Base-by-base conservation (phyloP, 1,139 yeast genomes). In the Diutina mesorugosa region DNA sequence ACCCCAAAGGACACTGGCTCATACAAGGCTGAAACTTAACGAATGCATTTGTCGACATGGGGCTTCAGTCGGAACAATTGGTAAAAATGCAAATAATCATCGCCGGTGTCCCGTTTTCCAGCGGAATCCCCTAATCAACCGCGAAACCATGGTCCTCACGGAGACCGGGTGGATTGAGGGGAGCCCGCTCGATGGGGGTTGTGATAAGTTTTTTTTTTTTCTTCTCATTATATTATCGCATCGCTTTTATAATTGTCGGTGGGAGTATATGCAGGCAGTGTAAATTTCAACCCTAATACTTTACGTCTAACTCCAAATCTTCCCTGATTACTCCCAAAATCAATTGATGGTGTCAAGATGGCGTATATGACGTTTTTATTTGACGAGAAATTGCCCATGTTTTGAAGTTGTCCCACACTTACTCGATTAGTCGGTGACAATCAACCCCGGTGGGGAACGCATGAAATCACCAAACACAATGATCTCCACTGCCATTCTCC, bases 11-110 rank as follows among this genome's bases (percentile, higher is more conserved):
- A 35, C 41, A 35, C 41, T 35, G 41, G 85, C 88, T 84, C 89
- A 84, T 83, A 83, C 88, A 83, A 83, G 88, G 88, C 88, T 84
- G 88, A 84, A 84, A 84, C 89, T 84, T 84, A 84, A 83, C 87
- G 87, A 83, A 72, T 79, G 85, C 85, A 68, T 72, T 81, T 83
- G 88, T 84, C 88, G 78, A 83, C 88, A 81, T 76, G 76, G 77
- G 69, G 64, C 66, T 83, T 84, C 89, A 81, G 89, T 83, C 77
- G 89, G 88, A 84, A 84, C 89, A 84, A 84, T 83, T 84, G 88
- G 88, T 81, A 32, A 71, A 68, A 73, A 72, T 67, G 85, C 85
- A 81, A 81, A 79, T 83, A 83, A 83, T 83, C 89, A 81, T 76
- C 60, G 87, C 84, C 18, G 18, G 14, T 35, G 41, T 29, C 35